A percentile compares a stretch with the other conserved stretches of the same genome.
Evolutionary conservation across 345 rosid genomes (phyloP).

Genomic region (Pistacia atlantica): DNA sequence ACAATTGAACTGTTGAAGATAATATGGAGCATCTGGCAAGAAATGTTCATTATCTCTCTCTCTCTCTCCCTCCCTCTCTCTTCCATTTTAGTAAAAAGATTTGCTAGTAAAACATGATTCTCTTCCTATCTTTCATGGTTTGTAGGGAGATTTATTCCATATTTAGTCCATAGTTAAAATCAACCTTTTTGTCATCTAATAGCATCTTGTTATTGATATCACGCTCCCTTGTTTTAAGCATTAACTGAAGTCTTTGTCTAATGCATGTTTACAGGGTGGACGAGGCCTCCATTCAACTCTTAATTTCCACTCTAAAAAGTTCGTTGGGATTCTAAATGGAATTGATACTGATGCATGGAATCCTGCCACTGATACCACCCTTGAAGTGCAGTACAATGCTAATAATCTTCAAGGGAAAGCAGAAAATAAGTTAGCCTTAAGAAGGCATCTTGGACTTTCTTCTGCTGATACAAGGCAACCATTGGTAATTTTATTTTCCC

Average conservation of each 20-base stretch:
- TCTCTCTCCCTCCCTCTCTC: not conserved
- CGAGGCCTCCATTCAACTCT: constrained; percentile 87
- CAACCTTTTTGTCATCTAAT: not conserved
- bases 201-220: not conserved
- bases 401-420: constrained; percentile 87
- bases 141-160: not conserved
- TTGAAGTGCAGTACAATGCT: constrained; percentile 75
- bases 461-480: constrained; percentile 64
- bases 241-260: constrained; percentile 1
- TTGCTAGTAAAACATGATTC: not conserved
- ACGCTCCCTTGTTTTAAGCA: not conserved
- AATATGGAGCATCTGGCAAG: not conserved
- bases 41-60: not conserved
- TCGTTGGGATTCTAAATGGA: constrained; percentile 88
- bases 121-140: not conserved
- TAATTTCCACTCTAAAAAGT: constrained; percentile 80
- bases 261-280: constrained; percentile 68
- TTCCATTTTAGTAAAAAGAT: not conserved
- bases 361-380: constrained; percentile 81
- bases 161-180: not conserved
- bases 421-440: constrained; percentile 69
- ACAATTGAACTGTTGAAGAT: not conserved
- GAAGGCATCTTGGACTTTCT: constrained; percentile 83
- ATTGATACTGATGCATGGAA: constrained; percentile 95
- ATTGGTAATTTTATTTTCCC: constrained; percentile 52